Conservation (phyloP, 2,329 filamentous ascomycete species). For the Harringtonia lauricola region DNA sequence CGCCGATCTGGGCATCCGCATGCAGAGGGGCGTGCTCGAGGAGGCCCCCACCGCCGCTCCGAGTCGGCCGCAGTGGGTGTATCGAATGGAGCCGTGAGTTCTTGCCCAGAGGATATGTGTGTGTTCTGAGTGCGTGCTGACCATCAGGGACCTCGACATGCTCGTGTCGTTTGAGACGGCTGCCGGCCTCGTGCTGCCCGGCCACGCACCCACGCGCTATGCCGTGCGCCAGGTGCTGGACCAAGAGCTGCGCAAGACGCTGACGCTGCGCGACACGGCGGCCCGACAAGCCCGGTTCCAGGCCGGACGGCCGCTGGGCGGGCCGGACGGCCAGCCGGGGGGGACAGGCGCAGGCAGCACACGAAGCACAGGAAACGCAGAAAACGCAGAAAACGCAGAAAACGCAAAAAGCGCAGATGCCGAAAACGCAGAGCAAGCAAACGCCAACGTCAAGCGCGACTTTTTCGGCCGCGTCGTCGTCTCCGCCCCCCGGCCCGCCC, state of each 20-base stretch:
- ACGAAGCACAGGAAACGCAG: slow-evolving; percentile 7
- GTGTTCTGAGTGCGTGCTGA: not conserved
- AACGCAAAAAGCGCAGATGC: not conserved
- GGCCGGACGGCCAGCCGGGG: not conserved
- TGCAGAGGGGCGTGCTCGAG: slow-evolving; percentile 74
- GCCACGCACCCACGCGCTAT: slow-evolving; percentile 69
- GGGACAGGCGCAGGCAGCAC: not conserved
- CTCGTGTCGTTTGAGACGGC: slow-evolving; percentile 66
- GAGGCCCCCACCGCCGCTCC: slow-evolving; percentile 28
- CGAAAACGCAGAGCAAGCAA: not conserved
- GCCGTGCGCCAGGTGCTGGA: slow-evolving; percentile 89
- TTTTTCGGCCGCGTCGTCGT: slow-evolving; percentile 72
- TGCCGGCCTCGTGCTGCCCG: slow-evolving; percentile 38
- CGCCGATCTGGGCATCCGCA: slow-evolving; percentile 67
- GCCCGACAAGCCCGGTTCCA: slow-evolving; percentile 54
- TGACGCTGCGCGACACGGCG: slow-evolving; percentile 52
- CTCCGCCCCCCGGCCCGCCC: slow-evolving; percentile 13
- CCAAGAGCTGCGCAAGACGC: slow-evolving; percentile 72
- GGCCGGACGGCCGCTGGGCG: slow-evolving; percentile 30
- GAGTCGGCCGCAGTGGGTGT: slow-evolving; percentile 61
- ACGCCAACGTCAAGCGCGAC: slow-evolving; percentile 53
- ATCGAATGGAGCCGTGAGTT: slow-evolving; percentile 87
- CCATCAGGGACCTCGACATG: slow-evolving; percentile 57
- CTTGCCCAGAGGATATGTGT: not conserved
- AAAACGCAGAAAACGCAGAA: slow-evolving; percentile 10